Evolutionary conservation across 352 stramenopile species (phyloP).

Genomic region (Phytopythium cucurbitacearum): DNA sequence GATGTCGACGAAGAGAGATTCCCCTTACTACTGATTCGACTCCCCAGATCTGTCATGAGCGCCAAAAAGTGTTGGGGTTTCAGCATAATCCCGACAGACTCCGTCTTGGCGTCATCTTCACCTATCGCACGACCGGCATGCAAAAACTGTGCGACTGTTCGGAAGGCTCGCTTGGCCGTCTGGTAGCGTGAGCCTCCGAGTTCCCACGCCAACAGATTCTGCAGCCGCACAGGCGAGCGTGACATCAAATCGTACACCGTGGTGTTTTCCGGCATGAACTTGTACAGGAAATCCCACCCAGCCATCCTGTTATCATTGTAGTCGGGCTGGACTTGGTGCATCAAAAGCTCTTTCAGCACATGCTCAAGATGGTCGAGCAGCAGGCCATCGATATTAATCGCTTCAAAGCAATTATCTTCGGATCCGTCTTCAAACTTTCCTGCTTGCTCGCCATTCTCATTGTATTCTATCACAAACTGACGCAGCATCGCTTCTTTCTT

Average conservation of each 20-base stretch:
- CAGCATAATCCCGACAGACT: constrained; percentile 41
- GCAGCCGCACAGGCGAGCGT: constrained; percentile 41
- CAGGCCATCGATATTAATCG: constrained; percentile 34
- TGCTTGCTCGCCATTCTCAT: constrained; percentile 17
- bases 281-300: constrained; percentile 72
- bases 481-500: constrained; percentile 55
- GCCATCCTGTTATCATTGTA: constrained; percentile 46
- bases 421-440: constrained; percentile 15
- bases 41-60: constrained; percentile 78
- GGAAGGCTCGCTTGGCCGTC: constrained; percentile 51
- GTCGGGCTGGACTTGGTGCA: constrained; percentile 48
- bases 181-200: constrained; percentile 48
- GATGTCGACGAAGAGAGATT: constrained; percentile 14
- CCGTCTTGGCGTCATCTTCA: constrained; percentile 13
- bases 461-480: constrained; percentile 31
- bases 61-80: constrained; percentile 75
- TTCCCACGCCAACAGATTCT: constrained; percentile 66
- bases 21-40: constrained; percentile 47
- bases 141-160: constrained; percentile 44
- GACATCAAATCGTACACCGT: constrained; percentile 57
- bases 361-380: constrained; percentile 45
- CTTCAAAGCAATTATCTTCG: constrained; percentile 8
- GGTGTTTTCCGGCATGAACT: constrained; percentile 55
- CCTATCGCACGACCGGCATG: constrained; percentile 14
- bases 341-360: constrained; percentile 59